Conservation (phyloP, 345 rosid species). For the Camelina hispida region DNA sequence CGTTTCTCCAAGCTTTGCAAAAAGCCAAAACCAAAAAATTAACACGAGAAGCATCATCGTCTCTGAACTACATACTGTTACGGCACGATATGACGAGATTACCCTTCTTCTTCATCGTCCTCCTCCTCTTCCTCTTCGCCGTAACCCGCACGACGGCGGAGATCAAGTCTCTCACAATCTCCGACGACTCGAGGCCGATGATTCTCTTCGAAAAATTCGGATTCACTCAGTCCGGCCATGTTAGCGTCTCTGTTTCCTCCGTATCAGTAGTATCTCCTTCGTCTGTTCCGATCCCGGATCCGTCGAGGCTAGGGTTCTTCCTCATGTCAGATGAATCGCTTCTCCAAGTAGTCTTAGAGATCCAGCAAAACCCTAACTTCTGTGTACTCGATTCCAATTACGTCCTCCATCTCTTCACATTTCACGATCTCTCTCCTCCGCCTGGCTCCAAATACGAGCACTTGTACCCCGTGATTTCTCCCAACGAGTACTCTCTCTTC, state of each 20-base stretch:
- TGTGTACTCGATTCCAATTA: conserved; percentile 84
- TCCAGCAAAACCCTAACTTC: conserved; percentile 73
- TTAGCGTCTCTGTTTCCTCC: conserved; percentile 61
- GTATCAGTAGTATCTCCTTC: conserved; percentile 62
- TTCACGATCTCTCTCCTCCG: conserved; percentile 79
- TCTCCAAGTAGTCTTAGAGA: conserved; percentile 76
- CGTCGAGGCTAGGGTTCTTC: conserved; percentile 85
- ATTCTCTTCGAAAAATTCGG: conserved; percentile 96
- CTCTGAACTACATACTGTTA: conserved; percentile 15
- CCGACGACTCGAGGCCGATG: conserved; percentile 76
- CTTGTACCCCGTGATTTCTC: conserved; percentile 63
- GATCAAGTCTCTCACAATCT: conserved; percentile 66
- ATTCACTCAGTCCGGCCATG: conserved; percentile 81
- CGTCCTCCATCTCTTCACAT: conserved; percentile 63
- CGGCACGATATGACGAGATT: conserved; percentile 34
- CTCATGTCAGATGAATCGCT: conserved; percentile 91
- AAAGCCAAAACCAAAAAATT: neutral
- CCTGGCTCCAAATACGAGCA: conserved; percentile 62
- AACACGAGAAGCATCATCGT: conserved; percentile 34
- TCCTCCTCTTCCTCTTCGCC: conserved; percentile 47
- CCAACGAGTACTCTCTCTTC: conserved; percentile 82
- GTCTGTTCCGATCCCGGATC: conserved; percentile 49
- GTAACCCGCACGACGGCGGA: conserved; percentile 54
- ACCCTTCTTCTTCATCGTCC: conserved; percentile 23
- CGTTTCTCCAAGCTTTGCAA: conserved; percentile 20